Evolutionary conservation across 2,329 filamentous ascomycete genomes (phyloP), one percentile per base, ranked within the genome.

Genomic region (Scopulariopsis brevicaulis): DNA sequence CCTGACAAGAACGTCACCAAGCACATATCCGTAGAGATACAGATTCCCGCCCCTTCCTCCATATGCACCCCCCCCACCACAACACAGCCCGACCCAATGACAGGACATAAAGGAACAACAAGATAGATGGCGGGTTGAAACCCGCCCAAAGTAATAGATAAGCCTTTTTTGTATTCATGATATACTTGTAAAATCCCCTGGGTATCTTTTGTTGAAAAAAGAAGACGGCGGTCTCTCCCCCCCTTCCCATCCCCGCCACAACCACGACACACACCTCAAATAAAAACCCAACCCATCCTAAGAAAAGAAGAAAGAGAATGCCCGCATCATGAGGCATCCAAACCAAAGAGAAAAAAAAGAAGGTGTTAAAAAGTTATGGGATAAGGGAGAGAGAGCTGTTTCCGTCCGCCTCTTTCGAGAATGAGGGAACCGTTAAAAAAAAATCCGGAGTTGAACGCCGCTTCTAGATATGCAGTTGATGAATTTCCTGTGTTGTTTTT

Each of bases 141-240:
- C 40, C n/a, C 18, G 40, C n/a, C n/a, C 40, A 46, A 32, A 32
- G 28, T 32, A 8, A 32, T 32, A 32, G 4, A 32, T 32, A 32
- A 32, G 18, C 18, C 37, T 14, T 14, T 14, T n/a, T 50, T 50
- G 20, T 50, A 50, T 50, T 24, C 37, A 40, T 50, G n/a, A 24
- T 24, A 24, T 22, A 11, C 22, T 22, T 22, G 14, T 50, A 24
- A 24, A 24, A 11, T 57, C 48, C 46, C 55, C 55, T 53, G 55
- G 55, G 55, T 57, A 59, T 59, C 57, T 58, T 59, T 59, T 59
- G 57, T 59, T 59, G 57, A 59, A 59, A 59, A 58, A 59, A 59
- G 53, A 52, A 48, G 22, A 43, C n/a, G 15, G 24, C 22, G 32
- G 15, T 55, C 24, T 34, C 53, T 12, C 28, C 53, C 5, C 35